Conservation (phyloP, 768 basidiomycete species). For the Lentinula aciculospora region DNA sequence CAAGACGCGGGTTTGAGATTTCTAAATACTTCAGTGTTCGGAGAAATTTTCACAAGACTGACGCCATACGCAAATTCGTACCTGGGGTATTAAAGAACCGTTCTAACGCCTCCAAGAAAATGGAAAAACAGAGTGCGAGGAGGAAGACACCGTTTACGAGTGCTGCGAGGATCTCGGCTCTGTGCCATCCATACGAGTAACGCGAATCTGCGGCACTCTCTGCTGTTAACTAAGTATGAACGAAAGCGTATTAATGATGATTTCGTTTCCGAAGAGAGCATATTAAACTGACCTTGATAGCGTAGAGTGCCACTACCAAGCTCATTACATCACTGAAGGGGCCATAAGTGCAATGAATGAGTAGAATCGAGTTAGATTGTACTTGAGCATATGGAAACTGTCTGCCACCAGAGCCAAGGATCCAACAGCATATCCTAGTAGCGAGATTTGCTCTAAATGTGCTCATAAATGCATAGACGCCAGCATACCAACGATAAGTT, state of each 20-base stretch:
- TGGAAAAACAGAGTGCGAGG: constrained; percentile 88
- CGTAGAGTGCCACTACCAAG: constrained; percentile 90
- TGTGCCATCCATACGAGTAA: constrained; percentile 99
- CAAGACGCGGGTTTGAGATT: constrained; percentile 80
- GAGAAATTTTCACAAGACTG: constrained; percentile 5
- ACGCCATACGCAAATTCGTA: constrained; percentile 21
- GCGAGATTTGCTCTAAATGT: background rate
- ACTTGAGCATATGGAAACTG: constrained; percentile 99
- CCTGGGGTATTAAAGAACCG: constrained; percentile 86
- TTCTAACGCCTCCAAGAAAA: constrained; percentile 86
- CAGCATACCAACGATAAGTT: constrained; percentile 64
- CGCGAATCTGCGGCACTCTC: constrained; percentile 55
- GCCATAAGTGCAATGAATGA: constrained; percentile 4
- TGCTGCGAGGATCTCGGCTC: constrained; percentile 94
- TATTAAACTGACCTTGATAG: constrained; percentile 58
- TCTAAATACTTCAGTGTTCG: constrained; percentile 38
- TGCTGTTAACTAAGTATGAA: constrained; percentile 50
- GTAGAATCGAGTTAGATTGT: constrained; percentile 16
- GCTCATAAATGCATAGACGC: background rate
- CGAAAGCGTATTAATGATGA: background rate
- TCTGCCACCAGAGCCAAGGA: constrained; percentile 94
- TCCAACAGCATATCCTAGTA: constrained; percentile 89
- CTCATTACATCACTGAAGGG: constrained; percentile 88
- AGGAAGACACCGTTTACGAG: constrained; percentile 96
- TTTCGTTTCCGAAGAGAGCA: background rate